Evolutionary conservation across 371 early-diverging fungal species (phyloP).

Genomic region (Syncephalastrum sp.): DNA sequence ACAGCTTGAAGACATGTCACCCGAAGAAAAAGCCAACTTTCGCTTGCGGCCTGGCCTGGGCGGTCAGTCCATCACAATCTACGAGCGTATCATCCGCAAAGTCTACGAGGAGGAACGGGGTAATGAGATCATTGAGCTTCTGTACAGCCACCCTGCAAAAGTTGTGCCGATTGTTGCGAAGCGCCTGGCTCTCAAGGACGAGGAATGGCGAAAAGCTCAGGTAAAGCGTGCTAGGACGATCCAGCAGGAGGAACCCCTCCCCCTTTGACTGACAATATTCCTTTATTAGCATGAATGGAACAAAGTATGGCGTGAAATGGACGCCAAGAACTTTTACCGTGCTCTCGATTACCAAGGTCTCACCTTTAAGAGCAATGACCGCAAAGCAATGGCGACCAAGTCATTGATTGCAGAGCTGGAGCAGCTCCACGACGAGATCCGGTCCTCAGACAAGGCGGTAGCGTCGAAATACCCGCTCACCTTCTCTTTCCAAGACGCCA

Average conservation of each 20-base stretch:
- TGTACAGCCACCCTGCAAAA: conserved; percentile 88
- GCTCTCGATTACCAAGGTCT: conserved; percentile 95
- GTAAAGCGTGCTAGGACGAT: conserved; percentile 57
- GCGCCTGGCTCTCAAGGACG: conserved; percentile 95
- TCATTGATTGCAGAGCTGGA: conserved; percentile 84
- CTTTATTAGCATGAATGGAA: conserved; percentile 86
- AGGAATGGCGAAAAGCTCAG: conserved; percentile 82
- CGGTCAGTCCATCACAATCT: conserved; percentile 83
- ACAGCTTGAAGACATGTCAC: conserved; percentile 70
- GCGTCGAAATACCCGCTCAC: conserved; percentile 54
- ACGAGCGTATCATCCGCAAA: conserved; percentile 86
- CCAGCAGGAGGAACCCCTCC: conserved; percentile 51
- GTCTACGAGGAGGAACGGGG: conserved; percentile 90
- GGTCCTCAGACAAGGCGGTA: conserved; percentile 14
- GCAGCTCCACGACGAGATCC: conserved; percentile 54
- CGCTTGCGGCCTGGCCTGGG: conserved; percentile 79
- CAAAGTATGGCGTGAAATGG: conserved; percentile 95
- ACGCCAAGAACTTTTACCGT: conserved; percentile 93
- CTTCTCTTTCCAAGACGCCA: conserved; percentile 58
- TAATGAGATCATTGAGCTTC: conserved; percentile 88
- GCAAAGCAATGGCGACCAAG: conserved; percentile 75
- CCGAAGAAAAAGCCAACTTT: conserved; percentile 74
- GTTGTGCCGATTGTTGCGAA: conserved; percentile 95
- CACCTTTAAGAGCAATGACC: conserved; percentile 86
- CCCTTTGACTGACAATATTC: conserved; percentile 19